These are phyloP conservation scores for Trametes hirsuta DNA, from an alignment of 1,284 basidiomycete species.

Conservation along the genomic window DNA sequence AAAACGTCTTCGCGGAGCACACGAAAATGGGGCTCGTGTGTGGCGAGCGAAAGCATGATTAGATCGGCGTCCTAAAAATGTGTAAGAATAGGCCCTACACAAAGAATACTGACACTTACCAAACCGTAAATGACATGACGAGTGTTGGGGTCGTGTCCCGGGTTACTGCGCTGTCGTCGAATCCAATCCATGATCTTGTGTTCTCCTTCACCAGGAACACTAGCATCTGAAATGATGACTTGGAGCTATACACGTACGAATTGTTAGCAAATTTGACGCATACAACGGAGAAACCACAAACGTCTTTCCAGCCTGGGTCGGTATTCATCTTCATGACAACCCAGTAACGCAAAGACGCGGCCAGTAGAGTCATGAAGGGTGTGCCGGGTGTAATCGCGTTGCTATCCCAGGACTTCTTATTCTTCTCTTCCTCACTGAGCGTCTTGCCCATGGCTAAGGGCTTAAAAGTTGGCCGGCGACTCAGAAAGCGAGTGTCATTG, in stretches of 20 bases:
- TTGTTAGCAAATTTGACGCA: constrained; percentile 8
- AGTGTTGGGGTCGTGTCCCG: constrained; percentile 93
- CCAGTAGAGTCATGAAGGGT: constrained; percentile 96
- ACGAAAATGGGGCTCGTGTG: constrained; percentile 97
- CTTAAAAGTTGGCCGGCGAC: not conserved
- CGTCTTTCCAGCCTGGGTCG: constrained; percentile 95
- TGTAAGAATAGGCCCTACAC: not conserved
- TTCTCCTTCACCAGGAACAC: constrained; percentile 98
- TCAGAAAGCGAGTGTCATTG: not conserved
- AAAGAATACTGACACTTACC: constrained; percentile 47
- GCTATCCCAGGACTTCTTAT: constrained; percentile 93
- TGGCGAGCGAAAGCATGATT: constrained; percentile 98
- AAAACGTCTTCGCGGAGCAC: constrained; percentile 99
- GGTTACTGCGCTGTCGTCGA: constrained; percentile 85
- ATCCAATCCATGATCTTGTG: constrained; percentile 99
- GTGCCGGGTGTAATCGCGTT: constrained; percentile 99
- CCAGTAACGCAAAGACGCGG: constrained; percentile 93
- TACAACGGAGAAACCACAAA: constrained; percentile 40
- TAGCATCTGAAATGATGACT: constrained; percentile 96
- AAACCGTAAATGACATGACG: constrained; percentile 97
- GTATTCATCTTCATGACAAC: constrained; percentile 94
- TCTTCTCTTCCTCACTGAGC: constrained; percentile 83
- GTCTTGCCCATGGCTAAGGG: constrained; percentile 86
- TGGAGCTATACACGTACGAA: constrained; percentile 61
- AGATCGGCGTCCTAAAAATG: constrained; percentile 88